phyloP scores from a whole-genome alignment of 2,329 filamentous ascomycete genomes.

The Daldinia sp. region DNA sequence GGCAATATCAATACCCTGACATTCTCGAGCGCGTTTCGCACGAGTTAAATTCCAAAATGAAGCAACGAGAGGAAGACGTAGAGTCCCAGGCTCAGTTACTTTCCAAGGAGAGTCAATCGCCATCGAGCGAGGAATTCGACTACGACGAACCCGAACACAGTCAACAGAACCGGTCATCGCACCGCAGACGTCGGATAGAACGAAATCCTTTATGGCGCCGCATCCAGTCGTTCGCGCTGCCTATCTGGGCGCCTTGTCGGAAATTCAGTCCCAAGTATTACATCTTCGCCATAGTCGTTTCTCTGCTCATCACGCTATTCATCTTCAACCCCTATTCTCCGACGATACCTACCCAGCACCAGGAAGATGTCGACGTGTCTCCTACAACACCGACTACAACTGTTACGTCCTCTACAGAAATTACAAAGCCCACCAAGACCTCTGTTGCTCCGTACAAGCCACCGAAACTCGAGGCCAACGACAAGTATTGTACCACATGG shows the following conservation, averaged over 20 bases:
- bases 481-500: slow-evolving; percentile 45
- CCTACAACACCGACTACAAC: neutral
- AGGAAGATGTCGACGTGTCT: slow-evolving; percentile 25
- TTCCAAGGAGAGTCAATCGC: slow-evolving; percentile 32
- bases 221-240: slow-evolving; percentile 34
- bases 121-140: slow-evolving; percentile 37
- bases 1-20: neutral
- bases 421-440: neutral
- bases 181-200: slow-evolving; percentile 10
- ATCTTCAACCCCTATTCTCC: slow-evolving; percentile 41
- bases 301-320: slow-evolving; percentile 38
- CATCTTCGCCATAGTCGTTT: slow-evolving; percentile 34
- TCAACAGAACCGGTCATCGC: slow-evolving; percentile 31
- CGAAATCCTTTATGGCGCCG: slow-evolving; percentile 35
- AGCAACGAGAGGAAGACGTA: slow-evolving; percentile 37
- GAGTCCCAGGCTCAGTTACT: slow-evolving; percentile 40
- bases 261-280: slow-evolving; percentile 39
- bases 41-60: slow-evolving; percentile 28
- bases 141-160: slow-evolving; percentile 31
- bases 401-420: neutral
- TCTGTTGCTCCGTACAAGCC: slow-evolving; percentile 11
- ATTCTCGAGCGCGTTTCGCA: slow-evolving; percentile 7
- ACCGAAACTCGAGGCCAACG: slow-evolving; percentile 12
- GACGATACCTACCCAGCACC: slow-evolving; percentile 26
- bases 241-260: slow-evolving; percentile 37